These are phyloP conservation scores for Xylaria sp. DNA, from an alignment of 2,329 filamentous ascomycete species.

Conservation along the genomic window DNA sequence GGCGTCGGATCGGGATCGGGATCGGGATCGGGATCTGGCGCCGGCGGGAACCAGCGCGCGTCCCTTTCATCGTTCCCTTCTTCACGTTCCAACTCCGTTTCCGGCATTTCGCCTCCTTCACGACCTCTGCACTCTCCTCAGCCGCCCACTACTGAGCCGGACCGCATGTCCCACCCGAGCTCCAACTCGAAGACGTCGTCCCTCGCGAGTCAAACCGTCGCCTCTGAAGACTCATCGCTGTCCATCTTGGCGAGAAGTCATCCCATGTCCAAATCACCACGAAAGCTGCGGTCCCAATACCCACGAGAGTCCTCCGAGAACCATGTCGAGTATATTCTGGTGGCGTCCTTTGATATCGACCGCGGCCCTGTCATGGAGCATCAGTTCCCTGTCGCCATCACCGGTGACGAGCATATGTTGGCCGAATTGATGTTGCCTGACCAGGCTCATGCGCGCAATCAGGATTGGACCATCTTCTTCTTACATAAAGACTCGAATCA, in stretches of 20 bases:
- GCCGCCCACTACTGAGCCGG: constrained; percentile 60
- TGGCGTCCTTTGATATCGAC: constrained; percentile 97
- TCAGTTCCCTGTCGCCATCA: constrained; percentile 94
- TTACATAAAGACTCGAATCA: constrained; percentile 92
- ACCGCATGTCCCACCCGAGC: constrained; percentile 68
- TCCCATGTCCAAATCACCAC: constrained; percentile 61
- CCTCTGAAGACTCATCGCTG: constrained; percentile 70
- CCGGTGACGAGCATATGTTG: constrained; percentile 96
- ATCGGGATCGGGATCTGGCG: constrained; percentile 14
- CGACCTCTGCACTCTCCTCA: constrained; percentile 67
- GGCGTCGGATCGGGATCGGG: background rate
- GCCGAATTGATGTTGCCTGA: constrained; percentile 98
- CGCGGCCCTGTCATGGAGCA: constrained; percentile 98
- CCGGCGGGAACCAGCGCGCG: constrained; percentile 55
- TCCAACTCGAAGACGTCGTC: constrained; percentile 70
- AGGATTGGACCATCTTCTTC: constrained; percentile 99
- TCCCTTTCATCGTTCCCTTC: constrained; percentile 73
- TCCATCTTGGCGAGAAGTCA: constrained; percentile 62
- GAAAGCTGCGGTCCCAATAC: constrained; percentile 77
- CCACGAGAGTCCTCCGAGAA: constrained; percentile 80
- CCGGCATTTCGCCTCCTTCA: constrained; percentile 65
- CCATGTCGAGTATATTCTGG: constrained; percentile 98
- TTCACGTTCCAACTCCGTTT: constrained; percentile 61
- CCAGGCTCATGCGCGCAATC: constrained; percentile 91
- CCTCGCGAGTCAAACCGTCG: constrained; percentile 58